Evolutionary conservation across 345 rosid genomes (phyloP).

Genomic region (Gossypioides kirkii): DNA sequence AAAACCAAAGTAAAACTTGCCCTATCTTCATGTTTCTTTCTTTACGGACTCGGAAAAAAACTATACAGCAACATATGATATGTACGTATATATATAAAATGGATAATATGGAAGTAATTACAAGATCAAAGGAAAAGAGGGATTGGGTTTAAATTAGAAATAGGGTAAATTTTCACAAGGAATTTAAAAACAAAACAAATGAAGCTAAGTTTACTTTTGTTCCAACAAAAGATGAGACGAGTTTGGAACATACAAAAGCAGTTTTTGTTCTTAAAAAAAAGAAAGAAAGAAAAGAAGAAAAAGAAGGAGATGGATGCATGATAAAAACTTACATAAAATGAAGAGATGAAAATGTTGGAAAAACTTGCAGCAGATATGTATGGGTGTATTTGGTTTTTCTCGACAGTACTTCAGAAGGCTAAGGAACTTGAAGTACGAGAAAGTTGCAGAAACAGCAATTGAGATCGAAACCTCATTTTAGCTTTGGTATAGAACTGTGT

Average conservation of each 20-base stretch:
- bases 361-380: slow-evolving; percentile 5
- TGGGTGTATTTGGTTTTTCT: slow-evolving; percentile 1
- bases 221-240: not conserved
- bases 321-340: slow-evolving; percentile 28
- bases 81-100: no score
- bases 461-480: not conserved
- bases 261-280: not conserved
- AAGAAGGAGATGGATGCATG: not conserved
- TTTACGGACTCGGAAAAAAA: no score
- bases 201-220: not conserved
- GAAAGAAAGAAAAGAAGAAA: not conserved
- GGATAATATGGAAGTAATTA: no score
- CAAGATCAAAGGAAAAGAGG: no score
- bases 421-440: slow-evolving; percentile 16
- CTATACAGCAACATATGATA: no score
- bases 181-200: not conserved
- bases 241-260: not conserved
- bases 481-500: not conserved
- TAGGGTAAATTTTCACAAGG: not conserved
- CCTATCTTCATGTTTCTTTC: not conserved
- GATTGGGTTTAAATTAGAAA: not conserved
- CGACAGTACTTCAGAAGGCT: not conserved
- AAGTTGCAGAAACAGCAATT: slow-evolving; percentile 1
- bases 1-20: not conserved
- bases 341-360: slow-evolving; percentile 12